These are phyloP conservation scores for Isabelozyma pseudorhagii DNA, from an alignment of 805 yeast species.

Conservation along the genomic window DNA sequence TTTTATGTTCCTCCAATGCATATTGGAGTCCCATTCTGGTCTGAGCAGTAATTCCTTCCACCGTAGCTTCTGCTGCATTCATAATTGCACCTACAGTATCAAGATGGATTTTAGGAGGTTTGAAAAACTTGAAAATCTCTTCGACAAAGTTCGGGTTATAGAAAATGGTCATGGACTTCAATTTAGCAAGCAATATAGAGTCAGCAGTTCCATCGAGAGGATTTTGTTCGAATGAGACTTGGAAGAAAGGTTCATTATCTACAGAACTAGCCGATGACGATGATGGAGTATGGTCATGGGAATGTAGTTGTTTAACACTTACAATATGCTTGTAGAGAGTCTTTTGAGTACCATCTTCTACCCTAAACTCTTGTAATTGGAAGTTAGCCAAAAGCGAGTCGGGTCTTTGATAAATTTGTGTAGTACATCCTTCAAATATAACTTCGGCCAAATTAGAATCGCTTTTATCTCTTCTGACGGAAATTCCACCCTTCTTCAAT, in stretches of 20 bases:
- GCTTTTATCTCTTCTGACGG: slow-evolving; percentile 45
- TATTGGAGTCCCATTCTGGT: slow-evolving; percentile 91
- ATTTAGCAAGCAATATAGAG: slow-evolving; percentile 65
- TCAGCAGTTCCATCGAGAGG: slow-evolving; percentile 87
- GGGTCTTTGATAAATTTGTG: slow-evolving; percentile 71
- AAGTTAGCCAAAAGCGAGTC: slow-evolving; percentile 73
- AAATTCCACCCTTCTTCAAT: slow-evolving; percentile 73
- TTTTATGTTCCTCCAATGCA: slow-evolving; percentile 91
- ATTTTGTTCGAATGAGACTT: slow-evolving; percentile 76
- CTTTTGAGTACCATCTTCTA: slow-evolving; percentile 81
- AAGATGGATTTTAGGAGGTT: slow-evolving; percentile 79
- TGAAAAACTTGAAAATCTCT: slow-evolving; percentile 70
- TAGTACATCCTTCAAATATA: slow-evolving; percentile 76
- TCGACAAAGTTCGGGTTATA: slow-evolving; percentile 85
- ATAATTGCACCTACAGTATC: slow-evolving; percentile 88
- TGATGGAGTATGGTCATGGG: slow-evolving; percentile 16
- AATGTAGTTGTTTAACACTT: slow-evolving; percentile 65
- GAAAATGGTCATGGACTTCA: slow-evolving; percentile 84
- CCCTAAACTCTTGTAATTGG: slow-evolving; percentile 73
- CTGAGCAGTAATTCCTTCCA: slow-evolving; percentile 85
- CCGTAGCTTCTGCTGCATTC: slow-evolving; percentile 92
- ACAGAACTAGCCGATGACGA: slow-evolving; percentile 4
- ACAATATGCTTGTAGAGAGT: slow-evolving; percentile 86
- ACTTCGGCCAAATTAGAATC: slow-evolving; percentile 65
- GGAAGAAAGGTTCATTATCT: slow-evolving; percentile 66